phyloP scores from a whole-genome alignment of 169 alveolate genomes.

The Perkinsus olseni region DNA sequence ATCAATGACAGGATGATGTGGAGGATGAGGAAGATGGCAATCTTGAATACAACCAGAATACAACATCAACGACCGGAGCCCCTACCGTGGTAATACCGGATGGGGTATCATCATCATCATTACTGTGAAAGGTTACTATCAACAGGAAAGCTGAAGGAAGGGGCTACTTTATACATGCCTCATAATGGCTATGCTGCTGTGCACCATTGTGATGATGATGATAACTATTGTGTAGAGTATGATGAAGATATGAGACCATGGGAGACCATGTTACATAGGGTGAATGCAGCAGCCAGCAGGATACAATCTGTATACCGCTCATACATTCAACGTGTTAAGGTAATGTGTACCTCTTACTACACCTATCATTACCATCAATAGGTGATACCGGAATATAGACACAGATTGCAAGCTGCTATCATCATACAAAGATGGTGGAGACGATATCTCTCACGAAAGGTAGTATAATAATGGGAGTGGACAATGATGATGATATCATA shows the following conservation, averaged over 20 bases:
- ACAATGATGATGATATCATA: not conserved
- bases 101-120: not conserved
- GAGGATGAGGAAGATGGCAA: too few species aligned
- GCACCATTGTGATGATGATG: too few species aligned
- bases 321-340: not conserved
- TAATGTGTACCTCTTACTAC: not conserved
- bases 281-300: not conserved
- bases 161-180: too few species aligned
- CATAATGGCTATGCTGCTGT: too few species aligned
- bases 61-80: too few species aligned
- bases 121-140: too few species aligned
- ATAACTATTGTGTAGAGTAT: too few species aligned
- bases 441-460: not conserved
- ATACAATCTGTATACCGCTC: not conserved
- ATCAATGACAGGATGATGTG: too few species aligned
- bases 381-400: not conserved
- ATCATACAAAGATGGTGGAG: not conserved
- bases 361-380: not conserved
- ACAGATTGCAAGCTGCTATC: not conserved
- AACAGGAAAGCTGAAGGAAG: too few species aligned
- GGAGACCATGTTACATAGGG: not conserved
- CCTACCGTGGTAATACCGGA: too few species aligned
- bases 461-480: not conserved
- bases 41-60: too few species aligned
- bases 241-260: not conserved